Evolutionary conservation across 768 basidiomycete species (phyloP), one percentile per base, ranked within the genome.

Genomic region (Hypsizygus marmoreus): DNA sequence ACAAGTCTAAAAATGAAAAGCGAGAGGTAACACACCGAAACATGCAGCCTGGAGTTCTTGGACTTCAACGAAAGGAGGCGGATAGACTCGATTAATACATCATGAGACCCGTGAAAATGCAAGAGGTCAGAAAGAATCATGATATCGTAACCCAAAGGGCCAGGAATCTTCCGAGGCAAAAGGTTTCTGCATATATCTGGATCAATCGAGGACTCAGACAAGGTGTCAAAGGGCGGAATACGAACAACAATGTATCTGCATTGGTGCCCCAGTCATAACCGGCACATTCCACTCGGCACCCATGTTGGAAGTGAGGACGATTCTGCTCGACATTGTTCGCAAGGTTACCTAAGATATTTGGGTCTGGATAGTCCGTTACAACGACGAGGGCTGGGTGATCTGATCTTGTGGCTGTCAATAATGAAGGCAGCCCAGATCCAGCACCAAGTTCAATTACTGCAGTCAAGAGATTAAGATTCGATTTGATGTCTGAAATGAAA

Each of bases 51-150:
- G 2, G 80, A 72, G 3, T 61, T 49, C 5, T 62, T 38, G 1
- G 65, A 59, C 32, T 60, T 73, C 10, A 67, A 62, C 8, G 89
- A 74, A 10, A 89, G 72, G 20, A 66, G 55, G 0, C 55, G 55
- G 14, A 84, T 59, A 6, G 85, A 83, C 4, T 61, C 49, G 19
- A 88, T 58, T 28, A 88, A 72, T 16, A 62, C 73, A 45, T 69
- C 73, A 59, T 88, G 87, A 32, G 80, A 84, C 42, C 56, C 54
- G 57, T 80, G 70, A 58, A 88, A 87, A 62, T 88, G 84, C 19
- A 90, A 72, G 9, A 91, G 70, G 65, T 90, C 86, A 2, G 84
- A 88, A 36, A 86, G 72, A 45, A 90, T 75, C 39, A 88, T 68
- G 13, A 77, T 54, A 53, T 87, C 84, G 59, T 74, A 88, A 41